Conservation (phyloP, 2,329 filamentous ascomycete genomes). For the Mariannaea sp. region DNA sequence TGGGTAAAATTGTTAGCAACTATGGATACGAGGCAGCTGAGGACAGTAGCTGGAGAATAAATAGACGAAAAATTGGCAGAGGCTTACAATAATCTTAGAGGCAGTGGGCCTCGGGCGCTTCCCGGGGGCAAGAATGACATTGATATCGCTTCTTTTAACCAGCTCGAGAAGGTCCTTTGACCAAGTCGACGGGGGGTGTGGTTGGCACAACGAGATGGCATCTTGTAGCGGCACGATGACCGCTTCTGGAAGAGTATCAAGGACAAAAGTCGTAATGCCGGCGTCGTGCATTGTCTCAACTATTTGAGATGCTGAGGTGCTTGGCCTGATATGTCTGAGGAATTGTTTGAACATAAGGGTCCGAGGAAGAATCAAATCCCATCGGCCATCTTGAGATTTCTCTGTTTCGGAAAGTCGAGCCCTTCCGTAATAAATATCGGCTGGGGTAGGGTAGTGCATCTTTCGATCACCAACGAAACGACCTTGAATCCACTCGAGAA, state of each 20-base stretch:
- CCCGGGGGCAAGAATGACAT: slow-evolving; percentile 60
- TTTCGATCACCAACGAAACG: slow-evolving; percentile 48
- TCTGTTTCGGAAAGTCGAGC: slow-evolving; percentile 44
- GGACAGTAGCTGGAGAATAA: too few relatives aligned
- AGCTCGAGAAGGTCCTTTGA: slow-evolving; percentile 70
- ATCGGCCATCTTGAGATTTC: slow-evolving; percentile 45
- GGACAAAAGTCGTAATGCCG: slow-evolving; percentile 66
- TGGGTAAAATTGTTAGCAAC: slow-evolving; percentile 41
- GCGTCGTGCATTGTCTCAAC: slow-evolving; percentile 76
- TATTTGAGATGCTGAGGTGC: slow-evolving; percentile 61
- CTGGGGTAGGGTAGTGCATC: slow-evolving; percentile 48
- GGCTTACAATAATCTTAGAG: slow-evolving; percentile 51
- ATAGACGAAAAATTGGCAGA: too few relatives aligned
- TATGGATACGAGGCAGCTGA: not conserved
- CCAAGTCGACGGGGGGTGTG: slow-evolving; percentile 81
- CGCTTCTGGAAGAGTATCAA: slow-evolving; percentile 85
- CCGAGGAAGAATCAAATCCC: slow-evolving; percentile 62
- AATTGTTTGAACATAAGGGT: slow-evolving; percentile 73
- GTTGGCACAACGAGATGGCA: slow-evolving; percentile 81
- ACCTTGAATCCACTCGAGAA: slow-evolving; percentile 60
- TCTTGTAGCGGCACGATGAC: slow-evolving; percentile 82
- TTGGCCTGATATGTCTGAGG: slow-evolving; percentile 60
- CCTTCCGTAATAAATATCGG: slow-evolving; percentile 51
- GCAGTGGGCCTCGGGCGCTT: slow-evolving; percentile 39
- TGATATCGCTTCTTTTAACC: slow-evolving; percentile 82